These are phyloP conservation scores for Colletotrichum horii DNA, from an alignment of 2,329 filamentous ascomycete species.

Conservation along the genomic window DNA sequence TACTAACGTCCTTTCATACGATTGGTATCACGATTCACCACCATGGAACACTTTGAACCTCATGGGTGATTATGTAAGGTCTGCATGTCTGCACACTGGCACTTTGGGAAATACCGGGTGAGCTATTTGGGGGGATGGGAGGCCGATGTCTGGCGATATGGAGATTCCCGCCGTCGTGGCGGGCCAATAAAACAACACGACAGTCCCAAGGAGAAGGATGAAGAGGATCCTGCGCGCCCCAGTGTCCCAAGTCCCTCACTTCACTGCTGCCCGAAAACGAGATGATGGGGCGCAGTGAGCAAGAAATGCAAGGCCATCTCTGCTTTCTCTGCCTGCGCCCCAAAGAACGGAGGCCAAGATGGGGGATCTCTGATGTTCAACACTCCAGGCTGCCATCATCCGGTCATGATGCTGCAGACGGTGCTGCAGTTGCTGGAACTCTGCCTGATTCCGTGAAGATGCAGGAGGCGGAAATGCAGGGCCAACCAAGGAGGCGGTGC, in stretches of 20 bases:
- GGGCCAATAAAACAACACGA: not conserved
- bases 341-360: not conserved
- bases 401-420: not conserved
- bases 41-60: not conserved
- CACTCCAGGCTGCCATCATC: constrained; percentile 9
- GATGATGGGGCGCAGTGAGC: constrained; percentile 15
- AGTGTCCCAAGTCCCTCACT: not conserved
- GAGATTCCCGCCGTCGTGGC: constrained; percentile 3
- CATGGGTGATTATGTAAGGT: not conserved
- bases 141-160: not conserved
- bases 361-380: not conserved
- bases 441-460: not conserved
- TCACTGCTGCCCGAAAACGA: constrained; percentile 12
- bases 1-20: not conserved
- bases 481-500: constrained; percentile 14
- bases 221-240: not conserved
- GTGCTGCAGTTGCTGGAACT: not conserved
- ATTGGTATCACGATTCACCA: not conserved
- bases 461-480: not conserved
- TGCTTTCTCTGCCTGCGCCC: not conserved
- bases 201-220: not conserved
- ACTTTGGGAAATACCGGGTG: not conserved
- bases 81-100: not conserved
- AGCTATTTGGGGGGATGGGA: not conserved
- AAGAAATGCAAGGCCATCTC: not conserved